Evolutionary conservation across 129 eudicot species (phyloP), one percentile per base, ranked within the genome.

Genomic region (Flaveria linearis): DNA sequence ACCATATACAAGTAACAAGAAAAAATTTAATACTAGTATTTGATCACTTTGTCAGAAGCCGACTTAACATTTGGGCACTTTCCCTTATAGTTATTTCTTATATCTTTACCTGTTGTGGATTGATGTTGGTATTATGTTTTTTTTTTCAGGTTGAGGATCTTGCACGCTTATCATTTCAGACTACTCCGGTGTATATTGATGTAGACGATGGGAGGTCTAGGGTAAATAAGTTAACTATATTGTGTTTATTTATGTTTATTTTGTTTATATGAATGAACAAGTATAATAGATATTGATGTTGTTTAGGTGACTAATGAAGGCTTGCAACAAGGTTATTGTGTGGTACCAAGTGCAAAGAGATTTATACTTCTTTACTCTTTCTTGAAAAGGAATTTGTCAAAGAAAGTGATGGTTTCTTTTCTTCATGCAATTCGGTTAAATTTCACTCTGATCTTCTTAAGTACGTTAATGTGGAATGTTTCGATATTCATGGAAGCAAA

Each of bases 391-490:
- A 85, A 92, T 72, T 60, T 81, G 58, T 78, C 90, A 20, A 88
- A 92, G 85, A 92, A 92, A 88, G 88, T 92, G 67, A 88, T 92
- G 98, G 98, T 92, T 65, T 92, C 90, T 92, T 92, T 83, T 92
- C 98, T 20, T 88, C 98, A 3, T 88, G 96, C 71, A 85, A 92
- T 76, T 92, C 98, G 16, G 98, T 92, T 14, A 90, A 87, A 42
- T 92, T 79, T 74, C 96, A 92, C 72, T 77, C 96, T 0, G 98
- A 90, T 9, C 92, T 92, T 69, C 88, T 92, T 10, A 82, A 76
- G 57, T 90, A 90, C 63, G 85, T 90, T 41, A 82, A 82, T 6
- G 64, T 92, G 12, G 89, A 90, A 10, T 90, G 96, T 72, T 78
- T 70, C 13, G 98, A 92, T 78, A 90, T 92, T 64, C 95, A 90